Base-by-base conservation (phyloP, 345 rosid genomes). In the Hypericum perforatum region DNA sequence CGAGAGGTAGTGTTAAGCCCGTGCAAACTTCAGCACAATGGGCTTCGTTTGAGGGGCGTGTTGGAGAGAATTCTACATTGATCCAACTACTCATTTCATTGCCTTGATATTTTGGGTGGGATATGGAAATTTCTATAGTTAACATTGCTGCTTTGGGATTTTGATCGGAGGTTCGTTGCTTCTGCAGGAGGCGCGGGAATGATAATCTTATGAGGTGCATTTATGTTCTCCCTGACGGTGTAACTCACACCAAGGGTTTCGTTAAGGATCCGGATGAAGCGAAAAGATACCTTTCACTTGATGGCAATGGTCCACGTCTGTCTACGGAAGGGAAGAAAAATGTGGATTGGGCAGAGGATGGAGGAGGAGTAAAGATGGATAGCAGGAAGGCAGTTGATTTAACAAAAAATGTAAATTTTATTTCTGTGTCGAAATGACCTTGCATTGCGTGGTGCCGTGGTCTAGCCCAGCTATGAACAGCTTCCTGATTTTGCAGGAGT, bases 141-240 rank as follows among this genome's bases (percentile, higher is more conserved):
- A n/a, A n/a, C n/a, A n/a, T n/a, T 22, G 32, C 32, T 22, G 32
- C 32, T 22, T 22, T 22, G 32, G 32, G 32, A 22, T 22, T 22
- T 22, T 22, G 32, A 4, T 22, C n/a, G 32, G 32, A 1, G 32
- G 32, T 22, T 22, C 32, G 2, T 22, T 22, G 32, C 32, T 16
- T 50, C 47, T 58, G 37, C 54, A 83, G 84, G 80, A 78, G 75
- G 49, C 69, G 77, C 11, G 94, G 86, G n/a, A 63, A 49, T 41
- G 69, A 62, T 50, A 91, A 82, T 74, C 62, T 74, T 2, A 60
- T 87, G 9, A 74, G 84, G 58, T 75, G 84, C 62, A 81, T 90
- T 0, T 91, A 91, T 60, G 95, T 85, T 52, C 85, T 91, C 62
- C 96, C 96, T 57, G 94, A 86, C 58, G 97, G 95, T 39, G 63